Evolutionary conservation across 148 eudicot genomes (phyloP), one percentile per base, ranked within the genome.

Genomic region (Silene latifolia): DNA sequence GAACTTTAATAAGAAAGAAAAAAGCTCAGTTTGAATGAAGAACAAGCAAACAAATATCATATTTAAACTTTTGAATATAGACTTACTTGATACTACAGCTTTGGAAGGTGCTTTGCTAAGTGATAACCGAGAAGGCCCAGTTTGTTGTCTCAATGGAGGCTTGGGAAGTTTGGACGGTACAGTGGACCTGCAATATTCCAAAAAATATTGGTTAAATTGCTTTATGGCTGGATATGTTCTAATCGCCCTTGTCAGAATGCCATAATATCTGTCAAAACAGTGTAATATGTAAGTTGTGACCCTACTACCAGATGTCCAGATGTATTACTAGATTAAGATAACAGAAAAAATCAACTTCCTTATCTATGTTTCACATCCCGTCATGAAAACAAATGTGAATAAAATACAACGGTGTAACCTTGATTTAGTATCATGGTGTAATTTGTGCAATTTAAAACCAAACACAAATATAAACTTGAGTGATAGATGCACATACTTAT

Each of bases 81-180:
- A 72, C 87, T 23, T 89, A 93, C 98, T 87, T 84, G 98, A 78
- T 71, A 48, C 53, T 48, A 64, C 62, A 74, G 59, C 78, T 86
- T 85, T 90, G 53, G 88, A 76, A 71, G 91, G 73, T 71, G 84
- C 76, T 76, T 80, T 87, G 66, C 80, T 80, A 59, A 81, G 65
- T 63, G 93, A 84, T 72, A 76, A 72, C 70, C 76, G 89, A 66
- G 88, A 82, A 75, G 90, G 82, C 77, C 84, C 85, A 18, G 83
- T 24, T 20, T 56, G 84, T 64, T 77, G 93, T 86, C 83, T 91
- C 72, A 71, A 79, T 74, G 89, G 87, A 61, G 96, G 88, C 77
- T 79, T 91, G 35, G 96, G 97, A 76, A 88, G 80, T 82, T 86
- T 90, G 58, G 80, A 69, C 44, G 89, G 87, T 66, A 87, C 53